Evolutionary conservation across 352 stramenopile species (phyloP).

Genomic region (Thalassiosira exigua): DNA sequence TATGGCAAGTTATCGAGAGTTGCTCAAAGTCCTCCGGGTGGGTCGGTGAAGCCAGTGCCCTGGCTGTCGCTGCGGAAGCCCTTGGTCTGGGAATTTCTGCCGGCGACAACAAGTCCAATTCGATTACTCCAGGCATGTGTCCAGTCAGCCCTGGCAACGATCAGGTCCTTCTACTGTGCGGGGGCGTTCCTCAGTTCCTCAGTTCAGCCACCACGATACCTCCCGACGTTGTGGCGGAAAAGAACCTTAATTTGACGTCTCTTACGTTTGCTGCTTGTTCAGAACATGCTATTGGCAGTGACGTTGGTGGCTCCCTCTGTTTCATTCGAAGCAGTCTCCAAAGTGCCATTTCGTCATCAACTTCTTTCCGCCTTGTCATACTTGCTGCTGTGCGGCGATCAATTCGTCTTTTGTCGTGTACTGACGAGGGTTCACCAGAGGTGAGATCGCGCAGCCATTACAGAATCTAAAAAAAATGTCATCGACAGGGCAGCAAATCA

Average conservation of each 20-base stretch:
- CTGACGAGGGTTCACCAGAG: conserved; percentile 65
- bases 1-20: conserved; percentile 81
- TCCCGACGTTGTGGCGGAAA: conserved; percentile 14
- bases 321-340: conserved; percentile 76
- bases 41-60: conserved; percentile 83
- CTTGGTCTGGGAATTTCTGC: conserved; percentile 83
- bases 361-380: conserved; percentile 63
- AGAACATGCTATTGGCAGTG: conserved; percentile 72
- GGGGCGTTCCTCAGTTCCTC: conserved; percentile 69
- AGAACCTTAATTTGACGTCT: conserved; percentile 24
- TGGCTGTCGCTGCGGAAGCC: conserved; percentile 84
- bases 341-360: conserved; percentile 63
- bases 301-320: conserved; percentile 64
- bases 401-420: conserved; percentile 70
- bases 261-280: conserved; percentile 64
- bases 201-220: conserved; percentile 56
- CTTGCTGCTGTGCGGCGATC: conserved; percentile 67
- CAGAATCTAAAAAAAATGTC: not conserved
- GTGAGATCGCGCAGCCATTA: no score
- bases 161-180: conserved; percentile 54
- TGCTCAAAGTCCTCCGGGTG: conserved; percentile 68
- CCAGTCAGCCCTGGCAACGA: conserved; percentile 53
- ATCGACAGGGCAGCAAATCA: not conserved
- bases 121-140: conserved; percentile 54
- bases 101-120: conserved; percentile 59